Base-by-base conservation (phyloP, 306 rosid genomes). In the Pueraria montana region DNA sequence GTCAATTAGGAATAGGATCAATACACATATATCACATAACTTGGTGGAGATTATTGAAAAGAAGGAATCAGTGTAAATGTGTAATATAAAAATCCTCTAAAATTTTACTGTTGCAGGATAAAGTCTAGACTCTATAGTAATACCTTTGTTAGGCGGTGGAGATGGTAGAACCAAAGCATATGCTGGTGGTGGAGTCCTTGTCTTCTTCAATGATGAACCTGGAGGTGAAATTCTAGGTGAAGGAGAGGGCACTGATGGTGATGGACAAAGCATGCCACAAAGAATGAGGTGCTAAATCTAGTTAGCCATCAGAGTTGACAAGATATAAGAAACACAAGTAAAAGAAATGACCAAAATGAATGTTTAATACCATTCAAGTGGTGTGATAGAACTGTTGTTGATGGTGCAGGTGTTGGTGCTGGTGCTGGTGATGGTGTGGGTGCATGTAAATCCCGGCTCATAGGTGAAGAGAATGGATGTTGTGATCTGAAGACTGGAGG, bases 141-240 rank as follows among this genome's bases (percentile, higher is more conserved):
- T 88, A 92, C 98, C 98, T 81, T 87, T 79, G 77, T 91, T 91
- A 42, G 94, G 92, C 24, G 95, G 95, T 73, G 98, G 94, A 80
- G 97, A 92, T 64, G 98, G 97, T 77, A 94, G 83, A 71, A 84
- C 75, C 79, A 89, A 27, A 81, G 87, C 77, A 74, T 88, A 87
- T 62, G 89, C 79, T 80, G 91, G 89, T 74, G 94, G 91, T 52
- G 89, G 88, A 62, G 88, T 55, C 83, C 69, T 89, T 66, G 43
- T 72, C 82, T 78, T 94, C 89, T 81, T 86, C 42, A 50, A 50
- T 65, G 91, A 76, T 61, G 89, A 89, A 82, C 89, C 84, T 79
- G 68, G 34, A 21, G 95, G 97, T 72, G 95, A 89, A 56, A 77
- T 72, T 81, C 82, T 58, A 14, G 95, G 97, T 4, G 95, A 78